Conservation (phyloP, 2,329 filamentous ascomycete species). For the Alternaria sp. region DNA sequence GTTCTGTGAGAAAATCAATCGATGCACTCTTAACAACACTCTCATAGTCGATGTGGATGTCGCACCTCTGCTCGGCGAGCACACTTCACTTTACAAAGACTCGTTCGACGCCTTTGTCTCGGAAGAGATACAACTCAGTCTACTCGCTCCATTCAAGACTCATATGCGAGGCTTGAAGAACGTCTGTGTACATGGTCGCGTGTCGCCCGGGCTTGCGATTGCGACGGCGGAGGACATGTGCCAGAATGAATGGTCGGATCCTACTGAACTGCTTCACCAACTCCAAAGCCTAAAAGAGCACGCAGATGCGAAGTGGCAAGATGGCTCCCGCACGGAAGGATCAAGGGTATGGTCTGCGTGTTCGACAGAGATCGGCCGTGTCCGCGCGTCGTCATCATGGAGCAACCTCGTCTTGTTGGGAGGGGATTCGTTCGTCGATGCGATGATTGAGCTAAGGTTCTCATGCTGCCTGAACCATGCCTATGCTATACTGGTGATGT, state of each 20-base stretch:
- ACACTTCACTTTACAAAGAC: neutral
- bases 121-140: neutral
- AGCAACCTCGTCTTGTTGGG: neutral
- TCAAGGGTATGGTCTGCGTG: neutral
- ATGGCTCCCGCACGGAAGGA: neutral
- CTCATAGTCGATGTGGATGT: neutral
- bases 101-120: neutral
- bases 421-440: neutral
- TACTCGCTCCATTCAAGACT: neutral
- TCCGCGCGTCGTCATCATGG: neutral
- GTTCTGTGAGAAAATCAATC: neutral
- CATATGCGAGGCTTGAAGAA: neutral
- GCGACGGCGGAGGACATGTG: neutral
- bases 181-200: neutral
- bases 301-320: neutral
- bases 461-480: fast-evolving
- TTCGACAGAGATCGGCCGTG: neutral
- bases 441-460: neutral
- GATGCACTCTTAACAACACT: fast-evolving
- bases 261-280: neutral
- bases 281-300: neutral
- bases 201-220: neutral
- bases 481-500: neutral
- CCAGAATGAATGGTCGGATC: neutral
- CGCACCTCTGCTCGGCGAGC: neutral